These are phyloP conservation scores for Chloranthus sessilifolius DNA, from an alignment of 164 flowering plant species.

Conservation along the genomic window DNA sequence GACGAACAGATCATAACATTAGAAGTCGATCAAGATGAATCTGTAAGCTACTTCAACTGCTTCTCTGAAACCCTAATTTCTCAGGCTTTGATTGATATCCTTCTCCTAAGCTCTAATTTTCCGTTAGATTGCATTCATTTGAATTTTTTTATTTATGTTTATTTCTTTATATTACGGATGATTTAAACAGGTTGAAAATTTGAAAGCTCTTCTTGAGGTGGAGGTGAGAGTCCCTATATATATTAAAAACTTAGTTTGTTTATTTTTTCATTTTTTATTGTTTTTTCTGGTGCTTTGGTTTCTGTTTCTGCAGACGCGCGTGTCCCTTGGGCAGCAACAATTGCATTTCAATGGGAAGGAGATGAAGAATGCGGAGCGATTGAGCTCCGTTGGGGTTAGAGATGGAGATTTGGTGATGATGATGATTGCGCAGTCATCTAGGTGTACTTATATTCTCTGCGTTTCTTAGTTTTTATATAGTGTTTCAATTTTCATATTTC, in stretches of 20 bases:
- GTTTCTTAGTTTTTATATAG: background rate
- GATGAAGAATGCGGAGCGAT: constrained; percentile 53
- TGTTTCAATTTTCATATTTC: no score
- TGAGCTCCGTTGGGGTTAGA: constrained; percentile 65
- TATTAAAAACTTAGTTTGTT: background rate
- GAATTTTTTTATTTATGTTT: background rate
- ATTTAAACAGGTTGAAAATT: constrained; percentile 69
- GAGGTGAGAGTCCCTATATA: constrained; percentile 57
- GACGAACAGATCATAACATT: constrained; percentile 77
- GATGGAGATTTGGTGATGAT: constrained; percentile 93
- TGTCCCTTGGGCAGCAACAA: constrained; percentile 82
- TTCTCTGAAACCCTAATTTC: constrained; percentile 10
- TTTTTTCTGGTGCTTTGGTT: constrained; percentile 3
- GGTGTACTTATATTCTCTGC: constrained; percentile 21
- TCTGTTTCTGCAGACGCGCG: constrained; percentile 44
- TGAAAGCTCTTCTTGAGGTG: constrained; percentile 92
- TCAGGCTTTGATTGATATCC: background rate
- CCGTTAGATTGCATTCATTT: background rate
- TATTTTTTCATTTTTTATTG: background rate
- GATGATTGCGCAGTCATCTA: constrained; percentile 38
- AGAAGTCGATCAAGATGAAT: constrained; percentile 82
- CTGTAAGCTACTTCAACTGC: constrained; percentile 33
- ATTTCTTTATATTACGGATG: background rate
- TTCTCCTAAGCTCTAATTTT: background rate
- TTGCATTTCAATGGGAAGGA: constrained; percentile 77